Evolutionary conservation across 2,329 filamentous ascomycete species (phyloP), one percentile per base, ranked within the genome.

Genomic region (Cytospora chrysosperma): DNA sequence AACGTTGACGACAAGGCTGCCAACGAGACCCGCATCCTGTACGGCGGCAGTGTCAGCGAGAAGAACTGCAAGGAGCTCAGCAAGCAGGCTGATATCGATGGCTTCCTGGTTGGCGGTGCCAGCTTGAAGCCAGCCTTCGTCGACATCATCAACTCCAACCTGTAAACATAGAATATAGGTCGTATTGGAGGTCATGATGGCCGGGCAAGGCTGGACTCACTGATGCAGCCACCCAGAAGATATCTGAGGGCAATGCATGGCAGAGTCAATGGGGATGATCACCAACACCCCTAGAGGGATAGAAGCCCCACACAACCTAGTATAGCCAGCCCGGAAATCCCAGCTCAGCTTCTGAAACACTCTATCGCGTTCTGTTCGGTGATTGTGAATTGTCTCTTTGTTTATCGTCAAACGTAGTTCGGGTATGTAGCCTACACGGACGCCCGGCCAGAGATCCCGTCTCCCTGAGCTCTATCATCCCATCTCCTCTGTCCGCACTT

Each of bases 51-150:
- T 73, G 95, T 99, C 73, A 96, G 85, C 76, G 95, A 97, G 85
- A 97, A 97, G 90, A 99, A 99, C 88, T 96, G 92, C 85, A 86
- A 84, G 75, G 94, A 98, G 69, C 86, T 99, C 72, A 88, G 90
- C 76, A 94, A 93, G 84, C 88, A 98, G 86, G 77, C 86, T 68
- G 95, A 99, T 79, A 97, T 99, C 77, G 95, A 99, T 78, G 95
- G 95, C 65, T 98, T 98, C 88, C 86, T 98, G 70, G 94, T 98
- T 70, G 94, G 94, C 69, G 94, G 94, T 79, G 94, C 94, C 75
- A 95, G 91, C 77, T 87, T 98, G 82, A 98, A 98, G 88, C 94
- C 94, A 75, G 93, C 92, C 70, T 97, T 86, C 69, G 77, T 85
- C 72, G 83, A 86, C 68, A 86, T 86, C 70, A 81, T 86, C 78